Evolutionary conservation across 345 rosid genomes (phyloP).

Genomic region (Eucalyptus tenuipes): DNA sequence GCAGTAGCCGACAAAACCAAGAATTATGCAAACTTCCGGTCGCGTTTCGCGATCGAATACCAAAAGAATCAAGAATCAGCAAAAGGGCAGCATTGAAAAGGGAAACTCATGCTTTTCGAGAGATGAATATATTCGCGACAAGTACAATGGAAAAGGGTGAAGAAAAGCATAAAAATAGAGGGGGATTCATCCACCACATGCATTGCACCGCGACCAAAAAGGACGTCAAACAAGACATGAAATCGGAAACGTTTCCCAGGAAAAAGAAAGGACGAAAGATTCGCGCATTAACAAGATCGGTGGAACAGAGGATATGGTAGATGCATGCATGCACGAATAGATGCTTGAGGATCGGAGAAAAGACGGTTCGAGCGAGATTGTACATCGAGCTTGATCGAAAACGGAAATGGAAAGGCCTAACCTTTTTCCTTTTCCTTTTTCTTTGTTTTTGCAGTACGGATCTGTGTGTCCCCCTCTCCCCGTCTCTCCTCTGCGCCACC

Average conservation of each 20-base stretch:
- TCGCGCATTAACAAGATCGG: background rate
- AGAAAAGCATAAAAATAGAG: background rate
- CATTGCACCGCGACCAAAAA: background rate
- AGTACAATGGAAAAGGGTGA: background rate
- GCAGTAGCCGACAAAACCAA: background rate
- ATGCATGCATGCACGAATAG: background rate
- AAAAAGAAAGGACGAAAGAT: background rate
- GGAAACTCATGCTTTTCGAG: background rate
- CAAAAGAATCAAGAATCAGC: background rate
- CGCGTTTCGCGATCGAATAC: background rate
- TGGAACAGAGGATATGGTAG: background rate
- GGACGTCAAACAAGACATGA: background rate
- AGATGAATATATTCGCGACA: background rate
- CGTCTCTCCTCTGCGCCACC: background rate
- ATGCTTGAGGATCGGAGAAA: background rate
- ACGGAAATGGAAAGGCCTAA: background rate
- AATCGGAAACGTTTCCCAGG: background rate
- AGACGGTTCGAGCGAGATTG: background rate
- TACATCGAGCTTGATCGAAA: background rate
- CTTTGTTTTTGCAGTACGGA: background rate
- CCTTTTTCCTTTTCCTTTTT: background rate
- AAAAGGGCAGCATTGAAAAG: background rate
- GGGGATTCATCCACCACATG: background rate
- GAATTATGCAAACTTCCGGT: background rate
- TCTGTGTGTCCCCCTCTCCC: background rate